Evolutionary conservation across 2,329 filamentous ascomycete genomes (phyloP).

Genomic region (Beauveria scarabaeidicola): DNA sequence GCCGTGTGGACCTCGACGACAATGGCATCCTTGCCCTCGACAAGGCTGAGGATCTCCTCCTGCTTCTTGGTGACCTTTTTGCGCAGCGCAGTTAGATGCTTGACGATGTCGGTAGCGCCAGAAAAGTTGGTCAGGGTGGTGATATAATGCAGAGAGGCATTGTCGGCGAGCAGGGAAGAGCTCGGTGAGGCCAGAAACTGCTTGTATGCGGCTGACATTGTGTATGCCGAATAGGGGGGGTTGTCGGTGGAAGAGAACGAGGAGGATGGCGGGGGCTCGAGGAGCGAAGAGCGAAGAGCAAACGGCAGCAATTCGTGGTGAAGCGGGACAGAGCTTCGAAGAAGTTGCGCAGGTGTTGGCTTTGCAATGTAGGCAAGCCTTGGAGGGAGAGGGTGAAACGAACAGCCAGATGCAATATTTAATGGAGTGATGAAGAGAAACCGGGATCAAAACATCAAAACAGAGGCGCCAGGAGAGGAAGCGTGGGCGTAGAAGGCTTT

Average conservation of each 20-base stretch:
- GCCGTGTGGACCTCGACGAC: constrained; percentile 80
- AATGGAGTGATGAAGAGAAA: constrained; percentile 1
- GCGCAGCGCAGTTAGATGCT: constrained; percentile 64
- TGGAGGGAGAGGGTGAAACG: not conserved
- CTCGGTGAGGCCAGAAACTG: constrained; percentile 62
- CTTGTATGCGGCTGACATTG: constrained; percentile 51
- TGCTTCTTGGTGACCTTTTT: constrained; percentile 76
- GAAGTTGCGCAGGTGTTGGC: not conserved
- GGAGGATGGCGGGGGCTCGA: not conserved
- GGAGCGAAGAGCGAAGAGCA: not conserved
- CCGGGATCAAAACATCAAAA: constrained; percentile 10
- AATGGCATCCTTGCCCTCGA: constrained; percentile 63
- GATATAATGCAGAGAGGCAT: constrained; percentile 76
- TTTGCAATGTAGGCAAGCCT: not conserved
- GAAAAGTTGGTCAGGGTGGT: constrained; percentile 72
- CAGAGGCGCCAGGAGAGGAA: constrained; percentile 4
- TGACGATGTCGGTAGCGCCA: constrained; percentile 67
- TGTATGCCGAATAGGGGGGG: constrained; percentile 14
- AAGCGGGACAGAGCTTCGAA: not conserved
- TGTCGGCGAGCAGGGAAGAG: constrained; percentile 52
- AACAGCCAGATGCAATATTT: not conserved
- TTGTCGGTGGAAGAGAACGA: not conserved
- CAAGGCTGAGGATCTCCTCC: constrained; percentile 63
- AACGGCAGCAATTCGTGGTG: not conserved
- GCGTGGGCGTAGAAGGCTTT: not conserved